Evolutionary conservation across 768 basidiomycete species (phyloP), one percentile per base, ranked within the genome.

Genomic region (Kwoniella pini): DNA sequence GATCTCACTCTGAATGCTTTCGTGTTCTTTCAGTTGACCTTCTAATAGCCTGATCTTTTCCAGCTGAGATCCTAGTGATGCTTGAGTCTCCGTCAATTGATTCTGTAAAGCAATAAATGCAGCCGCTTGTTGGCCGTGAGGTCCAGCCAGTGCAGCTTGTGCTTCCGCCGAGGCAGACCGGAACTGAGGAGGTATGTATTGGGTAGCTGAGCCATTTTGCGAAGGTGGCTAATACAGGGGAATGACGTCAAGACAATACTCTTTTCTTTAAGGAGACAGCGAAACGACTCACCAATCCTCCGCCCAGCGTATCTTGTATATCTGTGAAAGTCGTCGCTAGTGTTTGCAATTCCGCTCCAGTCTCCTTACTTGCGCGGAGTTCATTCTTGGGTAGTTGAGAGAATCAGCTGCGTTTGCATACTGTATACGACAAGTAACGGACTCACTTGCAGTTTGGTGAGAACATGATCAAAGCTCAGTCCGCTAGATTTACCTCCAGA

Each of bases 361-460:
- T 96, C 74, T 98, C 95, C 17, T 91, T 85, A 71, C 90, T 92
- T 80, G 95, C 96, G 80, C 89, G 88, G n/a, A 98, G 85, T 75
- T 98, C 94, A 64, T 87, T 86, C 78, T 81, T n/a, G n/a, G n/a
- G n/a, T n/a, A n/a, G n/a, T n/a, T n/a, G n/a, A n/a, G n/a, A n/a
- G n/a, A n/a, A n/a, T n/a, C n/a, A n/a, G n/a, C n/a, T n/a, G n/a
- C n/a, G n/a, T n/a, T n/a, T n/a, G n/a, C n/a, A n/a, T n/a, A n/a
- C n/a, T n/a, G n/a, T n/a, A n/a, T n/a, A n/a, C n/a, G n/a, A n/a
- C n/a, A n/a, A n/a, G n/a, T n/a, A n/a, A n/a, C n/a, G 21, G 19
- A 60, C 77, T 61, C 50, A 78, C 79, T 76, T 97, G 94, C 2
- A 98, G 81, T 33, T 90, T 85, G 57, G 83, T 88, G 44, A 97